Conservation (phyloP, 2,329 filamentous ascomycete genomes). For the Neodidymelliopsis sp. region DNA sequence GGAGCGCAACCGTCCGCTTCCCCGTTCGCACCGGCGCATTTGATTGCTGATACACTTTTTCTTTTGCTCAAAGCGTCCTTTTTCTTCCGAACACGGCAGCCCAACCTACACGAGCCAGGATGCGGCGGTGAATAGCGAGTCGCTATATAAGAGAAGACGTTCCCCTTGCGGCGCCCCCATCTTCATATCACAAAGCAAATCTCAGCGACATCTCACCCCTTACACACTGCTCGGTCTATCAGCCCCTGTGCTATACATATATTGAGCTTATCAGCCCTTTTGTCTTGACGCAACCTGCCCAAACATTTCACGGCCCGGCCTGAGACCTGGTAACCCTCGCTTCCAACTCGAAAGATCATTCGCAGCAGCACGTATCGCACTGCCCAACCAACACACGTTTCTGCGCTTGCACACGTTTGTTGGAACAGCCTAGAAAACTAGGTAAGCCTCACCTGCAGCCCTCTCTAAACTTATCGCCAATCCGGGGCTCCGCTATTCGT, state of each 20-base stretch:
- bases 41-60: slow-evolving; percentile 28
- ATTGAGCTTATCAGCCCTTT: slow-evolving; percentile 2
- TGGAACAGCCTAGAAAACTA: slow-evolving; percentile 30
- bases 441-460: slow-evolving; percentile 44
- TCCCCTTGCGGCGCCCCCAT: slow-evolving; percentile 28
- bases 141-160: slow-evolving; percentile 37
- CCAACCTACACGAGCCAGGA: slow-evolving; percentile 39
- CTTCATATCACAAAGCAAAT: slow-evolving; percentile 14
- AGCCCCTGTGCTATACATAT: slow-evolving; percentile 11
- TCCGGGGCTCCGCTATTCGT: slow-evolving; percentile 33
- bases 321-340: slow-evolving; percentile 11
- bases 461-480: slow-evolving; percentile 30
- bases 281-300: slow-evolving; percentile 11
- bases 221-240: slow-evolving; percentile 8
- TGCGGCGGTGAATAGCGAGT: slow-evolving; percentile 30
- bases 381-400: slow-evolving; percentile 15
- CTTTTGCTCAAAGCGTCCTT: slow-evolving; percentile 38
- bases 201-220: slow-evolving; percentile 15
- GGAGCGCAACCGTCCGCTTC: slow-evolving; percentile 43
- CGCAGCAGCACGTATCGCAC: slow-evolving; percentile 25
- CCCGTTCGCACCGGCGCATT: slow-evolving; percentile 32
- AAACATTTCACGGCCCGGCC: slow-evolving; percentile 1
- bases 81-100: slow-evolving; percentile 18
- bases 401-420: neutral
- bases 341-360: slow-evolving; percentile 11